These are phyloP conservation scores for Rhizopogon salebrosus DNA, from an alignment of 768 basidiomycete species.

Conservation along the genomic window DNA sequence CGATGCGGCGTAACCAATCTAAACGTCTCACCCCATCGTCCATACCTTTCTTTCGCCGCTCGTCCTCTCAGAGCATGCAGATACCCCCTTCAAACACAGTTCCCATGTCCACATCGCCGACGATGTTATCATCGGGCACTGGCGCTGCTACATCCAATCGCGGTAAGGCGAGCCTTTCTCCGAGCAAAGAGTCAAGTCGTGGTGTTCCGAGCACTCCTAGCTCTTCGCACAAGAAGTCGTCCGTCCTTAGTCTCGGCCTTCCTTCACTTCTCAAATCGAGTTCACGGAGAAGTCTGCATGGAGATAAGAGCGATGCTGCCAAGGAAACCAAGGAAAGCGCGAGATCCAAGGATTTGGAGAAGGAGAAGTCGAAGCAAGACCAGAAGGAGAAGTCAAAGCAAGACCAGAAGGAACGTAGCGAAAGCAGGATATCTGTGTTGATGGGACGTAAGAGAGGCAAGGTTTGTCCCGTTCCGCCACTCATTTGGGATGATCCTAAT, in stretches of 20 bases:
- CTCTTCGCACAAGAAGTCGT: slow-evolving; percentile 72
- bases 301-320: slow-evolving; percentile 38
- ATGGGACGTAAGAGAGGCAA: slow-evolving; percentile 91
- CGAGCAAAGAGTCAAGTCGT: slow-evolving; percentile 48
- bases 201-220: slow-evolving; percentile 51
- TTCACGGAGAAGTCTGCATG: slow-evolving; percentile 75
- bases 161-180: slow-evolving; percentile 42
- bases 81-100: slow-evolving; percentile 41
- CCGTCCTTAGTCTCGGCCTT: slow-evolving; percentile 74
- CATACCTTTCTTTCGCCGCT: slow-evolving; percentile 91
- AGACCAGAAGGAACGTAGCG: slow-evolving; percentile 78
- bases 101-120: slow-evolving; percentile 42
- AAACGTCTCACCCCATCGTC: slow-evolving; percentile 88
- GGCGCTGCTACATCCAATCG: slow-evolving; percentile 34
- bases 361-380: slow-evolving; percentile 64
- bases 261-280: slow-evolving; percentile 83
- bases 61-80: slow-evolving; percentile 85
- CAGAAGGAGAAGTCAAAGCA: slow-evolving; percentile 72
- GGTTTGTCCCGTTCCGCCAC: slow-evolving; percentile 40
- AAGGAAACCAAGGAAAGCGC: slow-evolving; percentile 55
- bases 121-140: slow-evolving; percentile 45
- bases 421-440: slow-evolving; percentile 82
- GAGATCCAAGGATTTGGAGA: slow-evolving; percentile 37
- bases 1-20: slow-evolving; percentile 56
- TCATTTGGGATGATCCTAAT: slow-evolving; percentile 2